Conservation (phyloP, 2,329 filamentous ascomycete species). For the Fusarium buharicum region DNA sequence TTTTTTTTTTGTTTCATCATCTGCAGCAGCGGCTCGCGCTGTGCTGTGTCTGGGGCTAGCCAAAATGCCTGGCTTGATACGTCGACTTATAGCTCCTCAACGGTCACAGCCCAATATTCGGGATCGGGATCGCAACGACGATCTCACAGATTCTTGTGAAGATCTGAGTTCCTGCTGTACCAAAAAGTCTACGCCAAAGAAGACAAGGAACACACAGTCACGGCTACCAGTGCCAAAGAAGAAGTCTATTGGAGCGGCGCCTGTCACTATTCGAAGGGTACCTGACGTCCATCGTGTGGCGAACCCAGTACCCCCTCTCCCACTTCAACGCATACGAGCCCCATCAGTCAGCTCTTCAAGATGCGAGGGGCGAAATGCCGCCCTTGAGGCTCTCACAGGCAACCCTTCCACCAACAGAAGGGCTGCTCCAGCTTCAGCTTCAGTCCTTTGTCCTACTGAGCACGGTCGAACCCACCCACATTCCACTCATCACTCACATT, state of each 20-base stretch:
- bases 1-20: slow-evolving; percentile 28
- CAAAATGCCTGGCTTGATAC: slow-evolving; percentile 43
- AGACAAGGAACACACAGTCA: slow-evolving; percentile 32
- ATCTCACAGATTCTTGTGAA: slow-evolving; percentile 33
- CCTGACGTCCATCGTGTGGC: slow-evolving; percentile 54
- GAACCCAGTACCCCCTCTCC: slow-evolving; percentile 52
- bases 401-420: slow-evolving; percentile 41
- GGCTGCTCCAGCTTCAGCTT: slow-evolving; percentile 32
- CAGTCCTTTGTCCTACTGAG: slow-evolving; percentile 50
- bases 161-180: slow-evolving; percentile 33
- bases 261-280: slow-evolving; percentile 50
- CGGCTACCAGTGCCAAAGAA: slow-evolving; percentile 41
- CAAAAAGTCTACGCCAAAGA: slow-evolving; percentile 30
- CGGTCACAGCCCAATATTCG: slow-evolving; percentile 18
- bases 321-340: slow-evolving; percentile 53
- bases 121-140: slow-evolving; percentile 24
- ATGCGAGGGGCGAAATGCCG: slow-evolving; percentile 52
- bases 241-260: slow-evolving; percentile 16
- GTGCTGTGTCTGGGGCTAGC: slow-evolving; percentile 17
- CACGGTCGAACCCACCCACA: slow-evolving; percentile 36
- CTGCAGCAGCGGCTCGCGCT: slow-evolving; percentile 15
- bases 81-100: slow-evolving; percentile 41
- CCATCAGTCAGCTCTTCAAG: slow-evolving; percentile 58
- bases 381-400: slow-evolving; percentile 45
- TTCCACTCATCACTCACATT: slow-evolving; percentile 35